Percentiles rank a stretch among this genome's conserved stretches.
Evolutionary conservation across 192 early-diverging fungal species (phyloP).

Genomic region (Spizellomyces punctatus): DNA sequence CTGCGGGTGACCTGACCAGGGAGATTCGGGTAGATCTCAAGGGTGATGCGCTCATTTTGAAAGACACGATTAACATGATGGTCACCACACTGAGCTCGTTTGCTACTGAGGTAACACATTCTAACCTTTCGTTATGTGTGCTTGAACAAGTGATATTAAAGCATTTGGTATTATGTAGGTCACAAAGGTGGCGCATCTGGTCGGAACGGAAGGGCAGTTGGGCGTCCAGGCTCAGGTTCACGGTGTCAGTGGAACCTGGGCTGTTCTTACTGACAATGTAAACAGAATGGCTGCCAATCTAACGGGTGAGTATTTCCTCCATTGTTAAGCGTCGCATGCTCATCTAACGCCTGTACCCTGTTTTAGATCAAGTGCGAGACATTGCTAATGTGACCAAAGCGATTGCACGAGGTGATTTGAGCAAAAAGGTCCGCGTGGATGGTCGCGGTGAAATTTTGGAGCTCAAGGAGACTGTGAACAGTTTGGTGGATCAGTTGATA

Average conservation of each 20-base stretch:
- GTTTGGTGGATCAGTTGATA: conserved; percentile 66
- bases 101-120: conserved; percentile 59
- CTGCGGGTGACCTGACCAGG: conserved; percentile 36
- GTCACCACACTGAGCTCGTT: conserved; percentile 53
- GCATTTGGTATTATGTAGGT: conserved; percentile 38
- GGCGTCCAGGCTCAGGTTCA: conserved; percentile 64
- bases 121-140: background rate
- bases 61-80: conserved; percentile 35
- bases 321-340: background rate
- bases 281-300: conserved; percentile 72
- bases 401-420: conserved; percentile 64
- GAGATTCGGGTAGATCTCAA: conserved; percentile 31
- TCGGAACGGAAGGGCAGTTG: conserved; percentile 70
- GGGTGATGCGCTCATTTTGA: conserved; percentile 30
- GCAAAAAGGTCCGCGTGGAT: conserved; percentile 50
- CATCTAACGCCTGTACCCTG: background rate
- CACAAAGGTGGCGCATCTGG: conserved; percentile 61
- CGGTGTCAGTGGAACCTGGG: conserved; percentile 69
- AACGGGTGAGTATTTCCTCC: conserved; percentile 34
- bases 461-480: conserved; percentile 70
- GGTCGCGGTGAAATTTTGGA: conserved; percentile 62
- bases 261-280: conserved; percentile 68
- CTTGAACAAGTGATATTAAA: conserved; percentile 29
- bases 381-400: conserved; percentile 72
- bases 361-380: conserved; percentile 58